These are phyloP conservation scores for Amaranthus tricolor DNA, from an alignment of 179 eudicot species.

Conservation along the genomic window DNA sequence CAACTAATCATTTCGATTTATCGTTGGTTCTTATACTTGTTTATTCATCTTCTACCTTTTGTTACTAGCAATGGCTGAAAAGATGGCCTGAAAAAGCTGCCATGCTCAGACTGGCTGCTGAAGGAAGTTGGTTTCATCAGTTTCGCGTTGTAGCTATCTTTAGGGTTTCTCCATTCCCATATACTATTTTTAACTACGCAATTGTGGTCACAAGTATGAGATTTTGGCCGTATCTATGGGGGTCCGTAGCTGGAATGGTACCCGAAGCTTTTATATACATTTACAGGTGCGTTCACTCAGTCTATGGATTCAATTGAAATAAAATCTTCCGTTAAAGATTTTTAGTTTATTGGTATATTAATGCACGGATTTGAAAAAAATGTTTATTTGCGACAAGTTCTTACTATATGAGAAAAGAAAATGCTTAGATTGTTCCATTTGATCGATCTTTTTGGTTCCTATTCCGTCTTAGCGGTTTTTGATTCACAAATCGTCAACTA, in stretches of 20 bases:
- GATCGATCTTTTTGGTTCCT: no score
- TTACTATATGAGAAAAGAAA: not conserved
- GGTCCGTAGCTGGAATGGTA: constrained; percentile 92
- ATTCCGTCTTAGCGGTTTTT: not conserved
- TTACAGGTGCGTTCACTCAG: constrained; percentile 55
- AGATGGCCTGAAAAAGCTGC: constrained; percentile 98
- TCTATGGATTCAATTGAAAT: not conserved
- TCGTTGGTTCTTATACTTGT: not conserved
- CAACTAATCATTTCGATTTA: not conserved
- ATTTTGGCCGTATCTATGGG: constrained; percentile 94
- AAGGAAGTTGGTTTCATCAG: constrained; percentile 88
- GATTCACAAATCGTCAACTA: not conserved
- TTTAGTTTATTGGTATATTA: not conserved
- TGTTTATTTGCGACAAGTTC: not conserved
- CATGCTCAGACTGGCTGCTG: constrained; percentile 79
- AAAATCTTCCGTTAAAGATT: not conserved
- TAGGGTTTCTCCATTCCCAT: constrained; percentile 93
- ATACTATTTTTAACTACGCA: constrained; percentile 92
- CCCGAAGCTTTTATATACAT: constrained; percentile 96
- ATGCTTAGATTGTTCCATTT: no score
- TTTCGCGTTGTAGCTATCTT: constrained; percentile 92
- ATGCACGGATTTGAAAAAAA: not conserved
- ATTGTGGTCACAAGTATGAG: constrained; percentile 82
- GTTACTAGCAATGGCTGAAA: constrained; percentile 75
- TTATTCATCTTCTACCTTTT: not conserved